Conservation (phyloP, 2,329 filamentous ascomycete genomes). For the Penicillium hesseltinei region DNA sequence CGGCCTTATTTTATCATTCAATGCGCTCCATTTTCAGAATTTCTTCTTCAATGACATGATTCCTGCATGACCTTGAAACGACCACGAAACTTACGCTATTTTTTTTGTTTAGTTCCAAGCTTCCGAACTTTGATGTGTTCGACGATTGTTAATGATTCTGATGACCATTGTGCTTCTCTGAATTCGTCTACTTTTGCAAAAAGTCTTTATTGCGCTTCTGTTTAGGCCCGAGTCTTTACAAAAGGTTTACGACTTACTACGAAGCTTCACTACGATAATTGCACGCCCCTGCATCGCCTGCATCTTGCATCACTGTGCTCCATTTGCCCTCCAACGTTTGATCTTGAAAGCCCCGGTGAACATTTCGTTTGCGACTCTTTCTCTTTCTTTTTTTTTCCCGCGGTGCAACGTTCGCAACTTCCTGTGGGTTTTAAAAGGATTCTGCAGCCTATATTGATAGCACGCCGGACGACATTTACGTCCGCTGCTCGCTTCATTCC, state of each 20-base stretch:
- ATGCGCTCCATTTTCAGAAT: conserved; percentile 23
- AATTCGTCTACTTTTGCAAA: conserved; percentile 17
- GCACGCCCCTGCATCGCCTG: conserved; percentile 27
- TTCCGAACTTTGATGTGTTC: conserved; percentile 5
- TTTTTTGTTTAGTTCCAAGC: conserved; percentile 9
- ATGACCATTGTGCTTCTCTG: conserved; percentile 18
- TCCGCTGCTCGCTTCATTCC: conserved; percentile 23
- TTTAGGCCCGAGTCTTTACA: conserved; percentile 23
- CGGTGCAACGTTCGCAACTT: conserved; percentile 12
- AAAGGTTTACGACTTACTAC: conserved; percentile 35
- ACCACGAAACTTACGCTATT: conserved; percentile 3
- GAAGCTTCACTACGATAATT: conserved; percentile 25
- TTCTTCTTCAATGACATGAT: conserved; percentile 1
- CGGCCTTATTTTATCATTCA: conserved; percentile 16
- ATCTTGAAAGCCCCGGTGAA: not conserved
- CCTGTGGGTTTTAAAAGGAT: conserved; percentile 4
- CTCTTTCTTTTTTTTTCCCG: not conserved
- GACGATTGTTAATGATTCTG: conserved; percentile 38
- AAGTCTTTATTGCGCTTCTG: conserved; percentile 14
- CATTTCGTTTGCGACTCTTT: conserved; percentile 2
- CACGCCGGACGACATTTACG: conserved; percentile 23
- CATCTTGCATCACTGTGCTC: conserved; percentile 16
- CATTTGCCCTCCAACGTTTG: not conserved
- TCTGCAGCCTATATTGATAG: conserved; percentile 6
- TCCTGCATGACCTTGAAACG: conserved; percentile 14